Evolutionary conservation across 2,329 filamentous ascomycete species (phyloP).

Genomic region (Ophioceras dolichostomum): DNA sequence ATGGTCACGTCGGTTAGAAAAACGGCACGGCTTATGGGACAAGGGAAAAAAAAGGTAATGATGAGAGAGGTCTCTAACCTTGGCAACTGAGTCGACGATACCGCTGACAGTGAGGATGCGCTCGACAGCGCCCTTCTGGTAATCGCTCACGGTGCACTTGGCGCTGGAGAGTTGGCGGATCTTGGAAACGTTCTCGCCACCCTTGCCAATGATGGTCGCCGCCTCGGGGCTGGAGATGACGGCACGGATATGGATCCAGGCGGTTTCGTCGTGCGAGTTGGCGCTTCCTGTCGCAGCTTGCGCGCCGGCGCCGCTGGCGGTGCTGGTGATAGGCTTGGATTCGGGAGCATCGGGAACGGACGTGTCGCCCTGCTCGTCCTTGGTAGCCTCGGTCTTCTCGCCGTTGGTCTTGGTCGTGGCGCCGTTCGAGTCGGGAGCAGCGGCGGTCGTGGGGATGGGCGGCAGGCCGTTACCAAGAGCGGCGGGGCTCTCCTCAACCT

Average conservation of each 20-base stretch:
- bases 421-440: conserved; percentile 31
- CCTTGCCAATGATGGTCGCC: conserved; percentile 96
- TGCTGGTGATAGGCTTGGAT: conserved; percentile 32
- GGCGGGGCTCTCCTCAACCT: conserved; percentile 21
- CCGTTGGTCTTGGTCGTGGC: conserved; percentile 38
- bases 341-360: conserved; percentile 53
- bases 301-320: conserved; percentile 24
- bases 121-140: conserved; percentile 92
- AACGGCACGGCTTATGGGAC: not conserved
- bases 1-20: too few species aligned
- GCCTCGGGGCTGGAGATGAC: conserved; percentile 97
- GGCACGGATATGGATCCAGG: conserved; percentile 93
- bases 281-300: conserved; percentile 30
- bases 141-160: conserved; percentile 98
- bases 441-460: conserved; percentile 5
- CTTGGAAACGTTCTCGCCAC: conserved; percentile 95
- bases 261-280: conserved; percentile 71
- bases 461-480: conserved; percentile 22
- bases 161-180: conserved; percentile 91
- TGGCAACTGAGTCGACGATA: conserved; percentile 89
- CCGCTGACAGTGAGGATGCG: conserved; percentile 96
- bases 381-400: conserved; percentile 30
- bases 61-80: conserved; percentile 42
- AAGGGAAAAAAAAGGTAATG: not conserved
- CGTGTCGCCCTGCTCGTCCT: conserved; percentile 55